A percentile compares a stretch with the other conserved stretches of the same genome.
Evolutionary conservation across 441 rosid genomes (phyloP).

Genomic region (Gossypium aridum): DNA sequence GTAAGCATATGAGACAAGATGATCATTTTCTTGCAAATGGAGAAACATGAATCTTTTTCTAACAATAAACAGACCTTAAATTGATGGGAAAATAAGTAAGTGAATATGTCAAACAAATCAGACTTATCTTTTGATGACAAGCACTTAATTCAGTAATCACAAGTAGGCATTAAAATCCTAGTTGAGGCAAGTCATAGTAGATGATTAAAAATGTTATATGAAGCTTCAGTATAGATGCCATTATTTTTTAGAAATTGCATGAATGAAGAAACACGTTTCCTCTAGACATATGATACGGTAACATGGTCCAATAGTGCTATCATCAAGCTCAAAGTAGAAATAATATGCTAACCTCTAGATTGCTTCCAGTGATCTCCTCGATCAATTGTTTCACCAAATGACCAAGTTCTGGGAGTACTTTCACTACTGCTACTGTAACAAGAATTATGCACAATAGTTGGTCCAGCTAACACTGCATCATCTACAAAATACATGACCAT

Average conservation of each 20-base stretch:
- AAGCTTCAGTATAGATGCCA: neutral
- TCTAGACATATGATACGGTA: neutral
- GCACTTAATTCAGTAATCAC: neutral
- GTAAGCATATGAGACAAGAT: neutral
- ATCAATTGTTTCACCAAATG: constrained; percentile 36
- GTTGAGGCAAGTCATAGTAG: neutral
- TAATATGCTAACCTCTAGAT: constrained; percentile 44
- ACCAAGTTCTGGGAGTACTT: constrained; percentile 44
- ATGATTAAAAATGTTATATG: neutral
- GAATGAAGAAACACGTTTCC: neutral
- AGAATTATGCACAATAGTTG: constrained; percentile 23
- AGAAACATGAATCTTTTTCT: neutral
- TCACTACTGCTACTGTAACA: constrained; percentile 52
- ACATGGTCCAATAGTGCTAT: neutral
- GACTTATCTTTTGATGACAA: neutral
- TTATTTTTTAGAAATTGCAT: neutral
- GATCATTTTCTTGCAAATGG: neutral
- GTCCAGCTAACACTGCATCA: constrained; percentile 34
- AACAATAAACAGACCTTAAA: neutral
- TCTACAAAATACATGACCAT: constrained; percentile 20
- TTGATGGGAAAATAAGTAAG: constrained; percentile 1
- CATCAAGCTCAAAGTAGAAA: constrained; percentile 6
- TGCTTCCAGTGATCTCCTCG: constrained; percentile 38
- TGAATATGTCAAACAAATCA: neutral
- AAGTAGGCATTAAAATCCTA: neutral